phyloP scores from a whole-genome alignment of 768 basidiomycete species.

The Scleroderma citrinum region DNA sequence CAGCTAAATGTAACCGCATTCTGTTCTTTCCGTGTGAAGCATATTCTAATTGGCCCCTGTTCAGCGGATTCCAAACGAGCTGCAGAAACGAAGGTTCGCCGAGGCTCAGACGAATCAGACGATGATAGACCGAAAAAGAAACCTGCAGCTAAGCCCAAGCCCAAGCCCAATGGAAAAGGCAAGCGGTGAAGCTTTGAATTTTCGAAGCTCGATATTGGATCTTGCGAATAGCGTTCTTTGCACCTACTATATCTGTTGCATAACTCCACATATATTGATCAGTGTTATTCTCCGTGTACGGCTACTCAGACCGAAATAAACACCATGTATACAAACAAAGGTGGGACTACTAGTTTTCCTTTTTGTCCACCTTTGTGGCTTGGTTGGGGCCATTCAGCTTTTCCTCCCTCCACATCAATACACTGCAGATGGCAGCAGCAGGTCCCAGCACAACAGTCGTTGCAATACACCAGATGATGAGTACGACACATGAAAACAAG shows the following conservation, averaged over 20 bases:
- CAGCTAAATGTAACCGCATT: constrained; percentile 63
- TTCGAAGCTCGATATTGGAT: constrained; percentile 10
- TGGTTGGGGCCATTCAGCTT: constrained; percentile 14
- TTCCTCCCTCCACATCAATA: constrained; percentile 46
- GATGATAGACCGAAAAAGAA: constrained; percentile 42
- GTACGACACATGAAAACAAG: constrained; percentile 23
- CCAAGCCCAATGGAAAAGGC: constrained; percentile 39
- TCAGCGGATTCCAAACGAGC: constrained; percentile 48
- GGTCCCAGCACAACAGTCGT: constrained; percentile 41
- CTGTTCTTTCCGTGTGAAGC: neutral
- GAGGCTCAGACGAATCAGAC: constrained; percentile 51
- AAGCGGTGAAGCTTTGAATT: constrained; percentile 34
- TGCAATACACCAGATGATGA: constrained; percentile 40
- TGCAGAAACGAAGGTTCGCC: constrained; percentile 31
- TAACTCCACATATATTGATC: neutral
- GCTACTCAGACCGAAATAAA: neutral
- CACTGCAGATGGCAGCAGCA: constrained; percentile 44
- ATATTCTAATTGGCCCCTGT: neutral
- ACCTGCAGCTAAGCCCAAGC: constrained; percentile 18
- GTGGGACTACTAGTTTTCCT: neutral
- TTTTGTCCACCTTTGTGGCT: neutral
- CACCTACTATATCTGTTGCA: constrained; percentile 3
- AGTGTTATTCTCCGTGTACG: constrained; percentile 6
- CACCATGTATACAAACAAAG: neutral
- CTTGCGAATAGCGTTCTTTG: constrained; percentile 1